phyloP scores from a whole-genome alignment of 192 early-diverging fungal species.

The Entomortierella chlamydospora region DNA sequence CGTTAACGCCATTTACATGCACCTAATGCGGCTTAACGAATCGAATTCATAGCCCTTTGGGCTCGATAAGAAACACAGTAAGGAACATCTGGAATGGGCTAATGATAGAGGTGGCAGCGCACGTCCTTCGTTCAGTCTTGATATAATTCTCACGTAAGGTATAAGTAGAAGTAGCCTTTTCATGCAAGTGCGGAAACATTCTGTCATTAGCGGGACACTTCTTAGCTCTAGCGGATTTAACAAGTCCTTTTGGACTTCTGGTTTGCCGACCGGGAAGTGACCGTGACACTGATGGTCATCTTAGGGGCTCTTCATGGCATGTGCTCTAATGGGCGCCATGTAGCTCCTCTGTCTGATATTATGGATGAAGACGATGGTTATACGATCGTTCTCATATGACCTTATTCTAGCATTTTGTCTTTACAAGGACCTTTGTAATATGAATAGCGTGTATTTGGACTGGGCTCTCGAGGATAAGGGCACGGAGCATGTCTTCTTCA shows the following conservation, averaged over 20 bases:
- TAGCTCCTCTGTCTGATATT: slow-evolving; percentile 20
- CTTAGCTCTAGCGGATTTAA: slow-evolving; percentile 29
- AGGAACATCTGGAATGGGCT: too few relatives aligned
- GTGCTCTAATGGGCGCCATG: slow-evolving; percentile 17
- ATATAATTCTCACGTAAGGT: too few relatives aligned
- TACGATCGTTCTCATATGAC: not conserved
- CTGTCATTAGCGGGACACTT: not conserved
- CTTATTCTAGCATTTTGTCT: slow-evolving; percentile 4
- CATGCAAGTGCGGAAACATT: not conserved
- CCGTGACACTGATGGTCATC: slow-evolving; percentile 29
- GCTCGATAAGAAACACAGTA: too few relatives aligned
- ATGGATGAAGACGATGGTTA: slow-evolving; percentile 11
- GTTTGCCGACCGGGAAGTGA: slow-evolving; percentile 35
- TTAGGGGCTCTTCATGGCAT: slow-evolving; percentile 31
- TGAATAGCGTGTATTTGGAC: slow-evolving; percentile 11
- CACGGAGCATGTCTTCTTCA: slow-evolving; percentile 26
- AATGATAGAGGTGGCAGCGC: too few relatives aligned
- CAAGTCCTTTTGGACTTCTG: slow-evolving; percentile 25
- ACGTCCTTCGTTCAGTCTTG: not conserved
- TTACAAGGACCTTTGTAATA: not conserved
- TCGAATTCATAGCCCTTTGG: too few relatives aligned
- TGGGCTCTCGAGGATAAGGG: slow-evolving; percentile 21
- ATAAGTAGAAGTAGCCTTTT: not conserved
- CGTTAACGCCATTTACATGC: too few relatives aligned
- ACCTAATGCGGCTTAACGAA: too few relatives aligned